phyloP scores from a whole-genome alignment of 2,329 filamentous ascomycete genomes.

The Atkinsonella hypoxylon region DNA sequence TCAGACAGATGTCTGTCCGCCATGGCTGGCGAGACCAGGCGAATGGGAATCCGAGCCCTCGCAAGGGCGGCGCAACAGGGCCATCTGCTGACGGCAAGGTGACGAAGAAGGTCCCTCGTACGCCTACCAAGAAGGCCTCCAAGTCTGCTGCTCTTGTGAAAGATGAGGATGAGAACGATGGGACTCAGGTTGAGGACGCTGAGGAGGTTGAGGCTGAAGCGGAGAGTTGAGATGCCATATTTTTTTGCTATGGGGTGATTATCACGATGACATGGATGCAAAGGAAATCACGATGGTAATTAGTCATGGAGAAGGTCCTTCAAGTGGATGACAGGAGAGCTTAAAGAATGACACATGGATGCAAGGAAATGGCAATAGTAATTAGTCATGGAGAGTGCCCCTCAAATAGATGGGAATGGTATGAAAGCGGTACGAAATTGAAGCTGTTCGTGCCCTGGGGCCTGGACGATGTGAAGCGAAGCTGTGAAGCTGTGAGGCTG shows the following conservation, averaged over 20 bases:
- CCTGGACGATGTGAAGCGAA: no score
- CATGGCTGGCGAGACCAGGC: conserved; percentile 25
- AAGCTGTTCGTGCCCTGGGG: no score
- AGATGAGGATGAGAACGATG: conserved; percentile 8
- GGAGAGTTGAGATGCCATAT: neutral
- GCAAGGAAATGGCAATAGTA: no score
- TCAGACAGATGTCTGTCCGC: conserved; percentile 27
- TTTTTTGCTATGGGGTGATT: neutral
- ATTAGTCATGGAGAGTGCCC: no score
- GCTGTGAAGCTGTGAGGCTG: no score
- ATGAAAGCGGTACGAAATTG: no score
- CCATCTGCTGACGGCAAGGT: conserved; percentile 16
- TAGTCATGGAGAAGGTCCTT: neutral
- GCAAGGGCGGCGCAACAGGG: conserved; percentile 15
- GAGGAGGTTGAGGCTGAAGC: conserved; percentile 8
- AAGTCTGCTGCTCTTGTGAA: conserved; percentile 11
- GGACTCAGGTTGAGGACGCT: conserved; percentile 4
- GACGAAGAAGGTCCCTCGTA: conserved; percentile 18
- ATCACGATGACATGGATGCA: neutral
- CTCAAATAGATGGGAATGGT: no score
- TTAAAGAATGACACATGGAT: no score
- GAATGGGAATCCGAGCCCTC: conserved; percentile 11
- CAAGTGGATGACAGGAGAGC: neutral
- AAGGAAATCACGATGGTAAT: neutral
- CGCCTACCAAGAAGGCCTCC: conserved; percentile 18